A percentile compares a stretch with the other conserved stretches of the same genome.
These are phyloP conservation scores for Obba rivulosa DNA, from an alignment of 768 basidiomycete species.

Conservation along the genomic window DNA sequence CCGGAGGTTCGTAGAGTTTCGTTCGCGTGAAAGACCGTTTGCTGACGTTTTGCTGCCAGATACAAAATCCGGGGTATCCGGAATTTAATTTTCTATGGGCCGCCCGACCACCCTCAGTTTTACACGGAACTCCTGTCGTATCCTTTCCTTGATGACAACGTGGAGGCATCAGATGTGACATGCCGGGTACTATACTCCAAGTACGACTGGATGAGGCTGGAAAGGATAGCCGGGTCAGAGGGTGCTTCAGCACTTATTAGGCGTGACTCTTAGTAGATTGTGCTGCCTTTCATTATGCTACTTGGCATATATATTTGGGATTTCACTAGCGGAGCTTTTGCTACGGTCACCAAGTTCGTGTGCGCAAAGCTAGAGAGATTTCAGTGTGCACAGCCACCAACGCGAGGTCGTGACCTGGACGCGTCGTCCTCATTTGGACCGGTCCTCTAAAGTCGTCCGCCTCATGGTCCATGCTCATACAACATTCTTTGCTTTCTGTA, in stretches of 20 bases:
- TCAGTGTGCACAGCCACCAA: no score
- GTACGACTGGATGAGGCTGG: slow-evolving; percentile 85
- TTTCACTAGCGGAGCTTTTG: no score
- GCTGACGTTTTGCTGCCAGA: slow-evolving; percentile 20
- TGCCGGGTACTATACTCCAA: slow-evolving; percentile 78
- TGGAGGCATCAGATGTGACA: slow-evolving; percentile 84
- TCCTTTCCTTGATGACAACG: slow-evolving; percentile 85
- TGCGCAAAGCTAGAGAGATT: no score
- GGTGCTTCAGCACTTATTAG: slow-evolving; percentile 26
- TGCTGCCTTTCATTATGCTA: no score
- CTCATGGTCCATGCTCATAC: no score
- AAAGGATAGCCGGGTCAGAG: slow-evolving; percentile 68
- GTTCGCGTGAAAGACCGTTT: slow-evolving; percentile 1
- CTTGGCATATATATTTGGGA: no score
- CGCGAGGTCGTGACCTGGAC: no score
- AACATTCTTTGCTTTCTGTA: no score
- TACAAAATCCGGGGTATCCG: slow-evolving; percentile 92
- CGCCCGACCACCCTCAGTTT: slow-evolving; percentile 87
- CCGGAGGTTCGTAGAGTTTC: slow-evolving; percentile 49
- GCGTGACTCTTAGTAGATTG: slow-evolving; percentile 4
- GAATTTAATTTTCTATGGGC: slow-evolving; percentile 90
- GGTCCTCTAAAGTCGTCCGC: no score
- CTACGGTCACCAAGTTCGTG: no score
- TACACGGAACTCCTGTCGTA: slow-evolving; percentile 87
- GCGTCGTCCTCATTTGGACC: no score